A percentile compares a stretch with the other conserved stretches of the same genome.
Conservation (phyloP, 139 green algal species). For the Closterium sp. region DNA sequence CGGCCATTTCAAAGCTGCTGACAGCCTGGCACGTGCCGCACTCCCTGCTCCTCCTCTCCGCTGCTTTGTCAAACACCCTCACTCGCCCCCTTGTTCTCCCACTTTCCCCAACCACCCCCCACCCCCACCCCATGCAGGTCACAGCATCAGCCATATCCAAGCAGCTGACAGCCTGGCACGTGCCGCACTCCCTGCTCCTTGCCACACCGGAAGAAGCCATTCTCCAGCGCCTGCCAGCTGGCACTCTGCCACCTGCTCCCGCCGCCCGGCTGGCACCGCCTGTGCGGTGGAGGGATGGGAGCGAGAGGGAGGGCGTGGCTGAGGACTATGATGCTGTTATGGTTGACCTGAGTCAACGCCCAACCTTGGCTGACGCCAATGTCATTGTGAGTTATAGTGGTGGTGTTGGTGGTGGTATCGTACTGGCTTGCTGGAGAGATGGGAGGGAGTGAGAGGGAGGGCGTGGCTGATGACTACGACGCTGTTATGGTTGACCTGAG, state of each 20-base stretch:
- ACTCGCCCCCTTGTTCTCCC: background rate
- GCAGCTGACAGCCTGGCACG: slow-evolving; percentile 15
- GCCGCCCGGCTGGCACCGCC: background rate
- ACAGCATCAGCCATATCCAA: slow-evolving; percentile 12
- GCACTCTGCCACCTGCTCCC: background rate
- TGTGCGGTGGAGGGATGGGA: background rate
- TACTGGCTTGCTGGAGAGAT: too few relatives aligned
- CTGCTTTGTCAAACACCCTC: too few relatives aligned
- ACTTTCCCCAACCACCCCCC: background rate
- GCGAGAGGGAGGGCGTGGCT: background rate
- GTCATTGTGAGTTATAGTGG: background rate
- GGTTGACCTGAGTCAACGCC: background rate
- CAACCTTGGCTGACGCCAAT: background rate
- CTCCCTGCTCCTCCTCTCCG: background rate
- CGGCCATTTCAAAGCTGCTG: slow-evolving; percentile 13
- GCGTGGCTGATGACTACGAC: background rate
- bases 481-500: background rate
- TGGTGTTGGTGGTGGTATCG: background rate
- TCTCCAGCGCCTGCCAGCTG: background rate
- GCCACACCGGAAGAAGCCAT: background rate
- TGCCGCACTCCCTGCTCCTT: slow-evolving; percentile 1
- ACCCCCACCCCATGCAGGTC: background rate
- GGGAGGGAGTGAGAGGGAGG: too few relatives aligned
- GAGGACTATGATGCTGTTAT: background rate
- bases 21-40: background rate